These are phyloP conservation scores for Arxiozyma telluris DNA, from an alignment of 1,139 yeast genomes.

Conservation along the genomic window DNA sequence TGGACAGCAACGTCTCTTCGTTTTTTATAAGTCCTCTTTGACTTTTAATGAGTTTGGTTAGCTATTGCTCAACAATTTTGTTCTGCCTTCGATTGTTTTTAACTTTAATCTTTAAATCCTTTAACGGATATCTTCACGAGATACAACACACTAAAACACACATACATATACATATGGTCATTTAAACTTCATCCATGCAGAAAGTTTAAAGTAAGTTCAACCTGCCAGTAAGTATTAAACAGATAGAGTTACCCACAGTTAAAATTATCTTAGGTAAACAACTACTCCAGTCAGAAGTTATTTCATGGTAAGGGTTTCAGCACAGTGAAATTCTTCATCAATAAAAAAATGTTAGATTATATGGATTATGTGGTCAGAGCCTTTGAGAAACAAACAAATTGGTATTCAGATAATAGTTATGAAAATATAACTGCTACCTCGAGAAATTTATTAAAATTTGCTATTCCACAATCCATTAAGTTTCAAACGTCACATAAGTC, in stretches of 20 bases:
- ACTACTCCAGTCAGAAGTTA: no score
- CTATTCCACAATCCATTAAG: constrained; percentile 59
- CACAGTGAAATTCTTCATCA: neutral
- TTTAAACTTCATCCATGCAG: no score
- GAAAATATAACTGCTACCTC: constrained; percentile 66
- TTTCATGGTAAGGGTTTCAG: neutral
- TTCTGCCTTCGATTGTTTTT: neutral
- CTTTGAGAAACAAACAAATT: constrained; percentile 57
- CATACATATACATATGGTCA: no score
- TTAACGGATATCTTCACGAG: no score
- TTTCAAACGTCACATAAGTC: constrained; percentile 67
- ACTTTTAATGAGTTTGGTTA: neutral
- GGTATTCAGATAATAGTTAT: constrained; percentile 74
- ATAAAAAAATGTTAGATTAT: constrained; percentile 53
- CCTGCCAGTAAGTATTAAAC: neutral
- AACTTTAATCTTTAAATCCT: neutral
- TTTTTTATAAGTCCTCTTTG: neutral
- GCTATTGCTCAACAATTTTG: neutral
- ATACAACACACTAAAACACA: no score
- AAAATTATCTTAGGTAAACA: no score
- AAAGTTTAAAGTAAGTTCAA: no score
- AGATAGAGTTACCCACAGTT: neutral
- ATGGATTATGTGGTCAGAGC: constrained; percentile 77
- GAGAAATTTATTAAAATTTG: constrained; percentile 58
- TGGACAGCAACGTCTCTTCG: neutral